These are phyloP conservation scores for Colletotrichum plurivorum DNA, from an alignment of 2,329 filamentous ascomycete genomes.

Conservation along the genomic window DNA sequence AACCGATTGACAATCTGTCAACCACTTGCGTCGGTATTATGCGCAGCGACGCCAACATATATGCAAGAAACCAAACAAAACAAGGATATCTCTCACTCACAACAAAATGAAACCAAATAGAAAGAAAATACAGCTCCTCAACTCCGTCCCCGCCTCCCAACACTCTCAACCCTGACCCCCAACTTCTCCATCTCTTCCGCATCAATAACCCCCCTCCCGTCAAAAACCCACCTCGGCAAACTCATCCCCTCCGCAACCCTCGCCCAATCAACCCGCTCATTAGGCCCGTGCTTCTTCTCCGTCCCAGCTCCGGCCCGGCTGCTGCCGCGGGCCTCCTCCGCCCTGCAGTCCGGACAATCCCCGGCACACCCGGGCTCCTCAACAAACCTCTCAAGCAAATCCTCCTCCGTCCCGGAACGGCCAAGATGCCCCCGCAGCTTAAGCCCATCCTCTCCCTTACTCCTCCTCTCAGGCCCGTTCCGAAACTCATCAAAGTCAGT, in stretches of 20 bases:
- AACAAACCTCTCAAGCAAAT: slow-evolving; percentile 62
- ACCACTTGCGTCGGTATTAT: too few species aligned
- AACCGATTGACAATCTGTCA: too few species aligned
- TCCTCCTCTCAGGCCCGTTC: slow-evolving; percentile 44
- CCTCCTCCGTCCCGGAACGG: slow-evolving; percentile 46
- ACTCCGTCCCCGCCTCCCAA: slow-evolving; percentile 58
- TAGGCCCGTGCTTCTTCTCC: slow-evolving; percentile 62
- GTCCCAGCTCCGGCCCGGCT: slow-evolving; percentile 58
- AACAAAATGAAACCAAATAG: background rate
- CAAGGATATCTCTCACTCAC: background rate
- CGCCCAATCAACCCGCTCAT: slow-evolving; percentile 66
- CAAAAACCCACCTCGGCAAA: slow-evolving; percentile 70
- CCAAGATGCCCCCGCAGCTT: slow-evolving; percentile 61
- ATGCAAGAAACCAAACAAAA: background rate
- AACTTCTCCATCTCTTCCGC: slow-evolving; percentile 62
- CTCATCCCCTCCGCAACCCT: slow-evolving; percentile 64
- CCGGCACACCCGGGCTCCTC: slow-evolving; percentile 60
- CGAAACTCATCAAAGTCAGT: slow-evolving; percentile 71
- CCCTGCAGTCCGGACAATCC: slow-evolving; percentile 65
- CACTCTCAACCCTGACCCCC: slow-evolving; percentile 67
- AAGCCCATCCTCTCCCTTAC: slow-evolving; percentile 57
- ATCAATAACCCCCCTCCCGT: slow-evolving; percentile 69
- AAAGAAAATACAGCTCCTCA: background rate
- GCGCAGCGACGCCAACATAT: too few species aligned
- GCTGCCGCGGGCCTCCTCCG: slow-evolving; percentile 54